A percentile compares a stretch with the other conserved stretches of the same genome.
Conservation (phyloP, 73 alveolate species). For the Urostyla sp. region DNA sequence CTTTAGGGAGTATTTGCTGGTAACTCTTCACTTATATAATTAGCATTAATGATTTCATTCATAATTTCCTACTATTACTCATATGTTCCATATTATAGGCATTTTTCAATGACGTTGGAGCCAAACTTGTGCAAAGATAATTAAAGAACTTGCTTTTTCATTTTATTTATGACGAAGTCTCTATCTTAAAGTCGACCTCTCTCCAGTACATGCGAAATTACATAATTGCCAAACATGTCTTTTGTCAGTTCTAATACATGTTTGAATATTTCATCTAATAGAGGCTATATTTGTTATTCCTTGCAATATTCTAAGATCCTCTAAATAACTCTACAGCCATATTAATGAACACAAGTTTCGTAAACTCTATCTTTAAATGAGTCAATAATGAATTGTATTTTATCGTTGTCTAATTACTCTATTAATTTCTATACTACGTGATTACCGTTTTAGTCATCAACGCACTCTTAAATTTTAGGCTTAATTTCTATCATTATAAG, state of each 20-base stretch:
- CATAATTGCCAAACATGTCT: slow-evolving; percentile 83
- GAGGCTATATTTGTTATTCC: slow-evolving; percentile 58
- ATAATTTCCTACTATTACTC: slow-evolving; percentile 58
- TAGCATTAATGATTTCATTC: slow-evolving; percentile 64
- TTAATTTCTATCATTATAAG: slow-evolving; percentile 72
- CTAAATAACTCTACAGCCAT: slow-evolving; percentile 96
- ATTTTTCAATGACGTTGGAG: slow-evolving; percentile 80
- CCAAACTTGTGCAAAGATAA: slow-evolving; percentile 78
- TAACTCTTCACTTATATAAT: slow-evolving; percentile 23
- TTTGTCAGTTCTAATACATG: slow-evolving; percentile 39
- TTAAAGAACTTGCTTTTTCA: slow-evolving; percentile 59
- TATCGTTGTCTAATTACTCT: slow-evolving; percentile 76
- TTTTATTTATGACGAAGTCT: slow-evolving; percentile 72
- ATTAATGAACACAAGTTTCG: slow-evolving; percentile 79
- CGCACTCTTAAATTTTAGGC: slow-evolving; percentile 73
- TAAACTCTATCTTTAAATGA: slow-evolving; percentile 69
- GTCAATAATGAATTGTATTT: slow-evolving; percentile 81
- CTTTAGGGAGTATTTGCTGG: background rate
- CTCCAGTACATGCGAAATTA: slow-evolving; percentile 93
- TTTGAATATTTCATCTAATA: slow-evolving; percentile 40
- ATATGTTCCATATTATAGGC: slow-evolving; percentile 52
- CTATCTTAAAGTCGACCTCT: slow-evolving; percentile 75
- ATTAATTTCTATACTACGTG: slow-evolving; percentile 94
- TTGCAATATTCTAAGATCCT: slow-evolving; percentile 83
- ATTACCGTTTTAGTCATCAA: slow-evolving; percentile 96